Conservation (phyloP, 495 filamentous ascomycete species). For the Penicillium chermesinum region DNA sequence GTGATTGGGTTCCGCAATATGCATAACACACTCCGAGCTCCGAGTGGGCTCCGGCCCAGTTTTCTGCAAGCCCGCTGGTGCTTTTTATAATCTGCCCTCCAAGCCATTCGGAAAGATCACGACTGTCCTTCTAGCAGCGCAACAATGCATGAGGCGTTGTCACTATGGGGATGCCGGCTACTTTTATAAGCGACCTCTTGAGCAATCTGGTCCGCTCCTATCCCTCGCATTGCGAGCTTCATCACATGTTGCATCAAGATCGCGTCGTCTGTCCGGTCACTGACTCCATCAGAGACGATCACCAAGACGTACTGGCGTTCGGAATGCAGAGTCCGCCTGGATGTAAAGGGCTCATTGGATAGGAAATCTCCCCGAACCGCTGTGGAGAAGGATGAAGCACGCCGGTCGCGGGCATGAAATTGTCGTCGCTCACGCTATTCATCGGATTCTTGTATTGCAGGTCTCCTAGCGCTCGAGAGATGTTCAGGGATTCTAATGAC, state of each 20-base stretch:
- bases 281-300: slow-evolving; percentile 32
- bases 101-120: too few species aligned
- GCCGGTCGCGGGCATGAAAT: slow-evolving; percentile 2
- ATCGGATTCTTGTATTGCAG: slow-evolving; percentile 41
- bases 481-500: slow-evolving; percentile 32
- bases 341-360: slow-evolving; percentile 32
- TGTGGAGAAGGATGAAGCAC: slow-evolving; percentile 16
- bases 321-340: slow-evolving; percentile 15
- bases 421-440: slow-evolving; percentile 17
- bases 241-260: slow-evolving; percentile 32
- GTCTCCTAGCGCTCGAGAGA: slow-evolving; percentile 43
- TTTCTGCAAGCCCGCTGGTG: too few species aligned
- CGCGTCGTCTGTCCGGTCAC: slow-evolving; percentile 25
- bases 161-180: slow-evolving; percentile 17
- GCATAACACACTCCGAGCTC: slow-evolving; percentile 16
- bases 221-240: slow-evolving; percentile 29
- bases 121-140: slow-evolving; percentile 29
- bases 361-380: slow-evolving; percentile 27
- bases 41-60: background rate
- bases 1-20: slow-evolving; percentile 3
- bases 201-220: slow-evolving; percentile 29
- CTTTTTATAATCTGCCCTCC: too few species aligned
- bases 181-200: slow-evolving; percentile 19
- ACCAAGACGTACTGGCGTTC: slow-evolving; percentile 30
- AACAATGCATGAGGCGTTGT: slow-evolving; percentile 34